These are phyloP conservation scores for Cutaneotrichosporon arboriforme DNA, from an alignment of 1,284 basidiomycete genomes.

Conservation along the genomic window DNA sequence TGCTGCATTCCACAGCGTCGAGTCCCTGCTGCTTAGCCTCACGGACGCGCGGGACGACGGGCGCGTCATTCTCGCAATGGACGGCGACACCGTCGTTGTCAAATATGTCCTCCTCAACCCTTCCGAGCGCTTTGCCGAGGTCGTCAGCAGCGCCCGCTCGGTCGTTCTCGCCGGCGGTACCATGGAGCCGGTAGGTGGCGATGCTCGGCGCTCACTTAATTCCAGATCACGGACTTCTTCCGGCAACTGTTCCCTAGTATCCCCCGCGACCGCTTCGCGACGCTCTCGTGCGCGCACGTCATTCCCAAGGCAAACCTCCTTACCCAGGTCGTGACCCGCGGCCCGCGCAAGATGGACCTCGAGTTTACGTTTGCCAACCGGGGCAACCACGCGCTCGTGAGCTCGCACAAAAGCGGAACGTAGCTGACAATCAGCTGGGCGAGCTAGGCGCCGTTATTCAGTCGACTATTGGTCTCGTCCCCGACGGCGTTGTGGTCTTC, in stretches of 20 bases:
- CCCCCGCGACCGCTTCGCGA: constrained; percentile 59
- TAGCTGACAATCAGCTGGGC: constrained; percentile 55
- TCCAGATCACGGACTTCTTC: constrained; percentile 81
- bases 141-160: constrained; percentile 71
- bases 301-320: constrained; percentile 75
- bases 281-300: constrained; percentile 89
- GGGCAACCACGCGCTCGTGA: constrained; percentile 61
- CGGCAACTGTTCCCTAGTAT: constrained; percentile 74
- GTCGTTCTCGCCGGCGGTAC: constrained; percentile 92
- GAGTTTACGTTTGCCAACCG: constrained; percentile 79
- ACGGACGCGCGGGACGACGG: constrained; percentile 74
- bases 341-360: constrained; percentile 69
- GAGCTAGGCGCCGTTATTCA: constrained; percentile 79
- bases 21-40: constrained; percentile 76
- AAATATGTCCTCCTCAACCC: constrained; percentile 96
- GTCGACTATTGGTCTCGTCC: constrained; percentile 72
- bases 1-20: constrained; percentile 77
- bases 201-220: neutral
- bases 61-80: constrained; percentile 46
- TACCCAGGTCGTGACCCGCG: constrained; percentile 68
- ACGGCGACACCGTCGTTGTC: constrained; percentile 51
- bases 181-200: constrained; percentile 75
- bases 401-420: constrained; percentile 27
- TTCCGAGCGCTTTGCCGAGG: constrained; percentile 72
- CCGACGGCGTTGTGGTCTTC: constrained; percentile 87